phyloP scores from a whole-genome alignment of 202 grass and related monocot genomes.

The Thinopyrum obtusiflorum region DNA sequence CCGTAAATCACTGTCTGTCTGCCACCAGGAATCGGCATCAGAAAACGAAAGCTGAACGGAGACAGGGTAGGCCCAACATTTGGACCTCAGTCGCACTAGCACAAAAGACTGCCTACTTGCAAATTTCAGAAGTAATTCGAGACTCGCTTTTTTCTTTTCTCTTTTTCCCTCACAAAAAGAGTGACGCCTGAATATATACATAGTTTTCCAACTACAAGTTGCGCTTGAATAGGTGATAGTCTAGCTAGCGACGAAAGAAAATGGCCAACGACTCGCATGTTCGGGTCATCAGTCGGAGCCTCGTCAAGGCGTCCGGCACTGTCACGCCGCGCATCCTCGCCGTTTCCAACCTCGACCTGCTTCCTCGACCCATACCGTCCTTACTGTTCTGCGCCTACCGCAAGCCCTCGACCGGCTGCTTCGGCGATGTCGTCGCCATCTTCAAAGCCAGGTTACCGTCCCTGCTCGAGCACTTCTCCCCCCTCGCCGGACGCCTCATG shows the following conservation, averaged over 20 bases:
- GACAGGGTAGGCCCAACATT: too few relatives aligned
- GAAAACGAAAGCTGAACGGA: too few relatives aligned
- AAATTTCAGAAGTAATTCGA: too few relatives aligned
- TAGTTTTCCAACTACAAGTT: too few relatives aligned
- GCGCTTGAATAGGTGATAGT: too few relatives aligned
- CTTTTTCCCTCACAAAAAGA: too few relatives aligned
- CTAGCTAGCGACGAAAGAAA: neutral
- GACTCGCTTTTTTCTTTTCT: too few relatives aligned
- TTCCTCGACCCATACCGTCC: neutral
- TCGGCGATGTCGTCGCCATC: neutral
- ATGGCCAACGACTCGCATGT: neutral
- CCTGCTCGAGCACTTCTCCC: neutral
- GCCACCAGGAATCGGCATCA: too few relatives aligned
- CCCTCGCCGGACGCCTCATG: neutral
- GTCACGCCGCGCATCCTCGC: neutral
- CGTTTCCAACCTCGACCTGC: slow-evolving; percentile 21
- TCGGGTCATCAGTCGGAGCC: neutral
- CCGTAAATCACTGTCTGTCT: too few relatives aligned
- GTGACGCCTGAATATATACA: too few relatives aligned
- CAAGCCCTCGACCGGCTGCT: neutral
- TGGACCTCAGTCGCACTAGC: too few relatives aligned
- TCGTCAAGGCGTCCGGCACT: neutral
- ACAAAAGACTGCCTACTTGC: too few relatives aligned
- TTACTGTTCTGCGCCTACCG: neutral
- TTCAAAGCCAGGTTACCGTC: neutral